Evolutionary conservation across 805 yeast species (phyloP).

Genomic region (Kodamaea neixiangensis): DNA sequence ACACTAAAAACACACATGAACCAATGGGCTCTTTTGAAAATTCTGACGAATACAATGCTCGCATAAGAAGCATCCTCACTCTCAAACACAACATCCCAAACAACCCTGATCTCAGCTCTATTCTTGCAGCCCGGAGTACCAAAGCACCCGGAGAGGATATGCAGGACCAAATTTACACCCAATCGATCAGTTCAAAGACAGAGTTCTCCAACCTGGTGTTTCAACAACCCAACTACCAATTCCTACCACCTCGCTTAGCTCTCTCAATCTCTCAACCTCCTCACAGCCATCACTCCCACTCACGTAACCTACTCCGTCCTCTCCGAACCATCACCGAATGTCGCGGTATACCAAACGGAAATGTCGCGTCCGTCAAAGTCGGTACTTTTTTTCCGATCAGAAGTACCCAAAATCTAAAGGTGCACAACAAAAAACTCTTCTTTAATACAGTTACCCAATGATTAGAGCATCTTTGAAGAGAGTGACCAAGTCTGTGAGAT

Average conservation of each 20-base stretch:
- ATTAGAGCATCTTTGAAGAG: conserved; percentile 12
- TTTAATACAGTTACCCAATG: conserved; percentile 8
- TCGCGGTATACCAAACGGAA: neutral
- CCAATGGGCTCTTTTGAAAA: too few species aligned
- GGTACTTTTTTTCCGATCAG: neutral
- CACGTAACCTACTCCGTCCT: neutral
- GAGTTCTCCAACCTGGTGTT: too few species aligned
- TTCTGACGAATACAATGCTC: too few species aligned
- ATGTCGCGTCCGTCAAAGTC: conserved; percentile 1
- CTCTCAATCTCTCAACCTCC: neutral
- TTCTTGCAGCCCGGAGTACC: too few species aligned
- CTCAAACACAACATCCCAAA: too few species aligned
- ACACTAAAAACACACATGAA: too few species aligned
- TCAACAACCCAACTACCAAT: neutral
- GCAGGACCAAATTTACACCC: too few species aligned
- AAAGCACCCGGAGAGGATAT: too few species aligned
- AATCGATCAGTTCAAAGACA: too few species aligned
- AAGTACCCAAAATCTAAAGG: conserved; percentile 2
- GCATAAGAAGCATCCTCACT: too few species aligned
- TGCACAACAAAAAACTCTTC: conserved; percentile 8
- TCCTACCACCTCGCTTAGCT: neutral
- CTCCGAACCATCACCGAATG: neutral
- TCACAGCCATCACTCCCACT: neutral
- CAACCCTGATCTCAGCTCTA: too few species aligned
- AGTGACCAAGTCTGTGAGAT: conserved; percentile 14